Evolutionary conservation across 2,329 filamentous ascomycete genomes (phyloP), one percentile per base, ranked within the genome.

Genomic region (Aureobasidium subglaciale): DNA sequence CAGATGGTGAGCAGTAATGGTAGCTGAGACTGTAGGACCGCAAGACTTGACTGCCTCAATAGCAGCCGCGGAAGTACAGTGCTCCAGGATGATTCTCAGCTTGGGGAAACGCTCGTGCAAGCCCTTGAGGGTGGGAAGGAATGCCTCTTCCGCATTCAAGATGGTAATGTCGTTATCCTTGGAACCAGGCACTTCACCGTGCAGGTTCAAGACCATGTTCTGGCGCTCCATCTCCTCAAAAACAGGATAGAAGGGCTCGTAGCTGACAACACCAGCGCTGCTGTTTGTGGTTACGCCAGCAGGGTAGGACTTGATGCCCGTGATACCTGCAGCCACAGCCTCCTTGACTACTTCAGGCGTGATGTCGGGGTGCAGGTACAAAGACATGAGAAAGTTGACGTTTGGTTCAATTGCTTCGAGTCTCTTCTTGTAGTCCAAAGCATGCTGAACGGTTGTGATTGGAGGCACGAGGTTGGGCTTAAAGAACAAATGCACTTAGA

Each of bases 181-280:
- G 60, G 75, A 75, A 1, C 78, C 78, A 0, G 84, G 85, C n/a
- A 86, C 82, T 72, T 96, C 92, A 61, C 91, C 92, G 69, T 97
- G 91, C n/a, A 97, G 76, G 73, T 96, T 96, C 38, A 95, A 78
- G n/a, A 95, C 80, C 67, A 96, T 77, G 62, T 85, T 84, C 62
- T 90, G 82, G 58, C 84, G 75, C 68, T 96, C 87, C 91, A 97
- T 96, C 61, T 88, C 87, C n/a, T 79, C 81, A 67, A 97, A 95
- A 13, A 92, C 87, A 6, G 83, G 81, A 67, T 87, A 87, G 72
- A 89, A 92, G 29, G 78, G 73, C 58, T 84, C 82, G 64, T 88
- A 82, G 56, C 83, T 80, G 15, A 86, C 74, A 22, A 91, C 87
- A 11, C 88, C 88, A 24, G 80, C 82, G 32, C 76, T 75, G 4